A percentile compares a stretch with the other conserved stretches of the same genome.
Evolutionary conservation across 176 grass and related monocot genomes (phyloP).

Genomic region (Tuctoria greenei): DNA sequence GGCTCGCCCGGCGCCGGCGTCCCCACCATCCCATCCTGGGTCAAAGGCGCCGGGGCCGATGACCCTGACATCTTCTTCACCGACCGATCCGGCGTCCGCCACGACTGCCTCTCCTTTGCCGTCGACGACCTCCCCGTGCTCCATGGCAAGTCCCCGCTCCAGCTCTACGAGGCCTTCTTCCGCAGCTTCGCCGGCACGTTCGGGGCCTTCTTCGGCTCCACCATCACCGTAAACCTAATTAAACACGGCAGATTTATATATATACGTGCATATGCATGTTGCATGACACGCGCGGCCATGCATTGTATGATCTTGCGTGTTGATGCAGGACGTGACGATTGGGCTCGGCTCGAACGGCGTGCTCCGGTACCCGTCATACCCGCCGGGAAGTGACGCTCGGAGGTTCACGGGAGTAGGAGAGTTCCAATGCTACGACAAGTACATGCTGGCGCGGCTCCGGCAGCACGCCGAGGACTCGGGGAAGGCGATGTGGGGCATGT

Average conservation of each 20-base stretch:
- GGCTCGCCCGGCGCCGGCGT: constrained; percentile 30
- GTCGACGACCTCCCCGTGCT: constrained; percentile 73
- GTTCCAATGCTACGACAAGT: constrained; percentile 93
- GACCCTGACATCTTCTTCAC: constrained; percentile 81
- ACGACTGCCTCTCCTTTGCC: constrained; percentile 77
- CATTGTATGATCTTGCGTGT: neutral
- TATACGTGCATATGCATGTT: neutral
- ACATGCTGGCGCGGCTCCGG: constrained; percentile 61
- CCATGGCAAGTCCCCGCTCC: constrained; percentile 57
- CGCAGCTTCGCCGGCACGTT: constrained; percentile 60
- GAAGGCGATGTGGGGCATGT: constrained; percentile 60
- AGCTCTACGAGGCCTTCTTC: constrained; percentile 74
- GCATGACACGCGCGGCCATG: too few relatives aligned
- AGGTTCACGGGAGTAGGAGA: constrained; percentile 71
- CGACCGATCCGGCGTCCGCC: constrained; percentile 35
- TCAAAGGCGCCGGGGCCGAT: constrained; percentile 33
- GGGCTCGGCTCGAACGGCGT: constrained; percentile 78
- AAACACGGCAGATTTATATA: neutral
- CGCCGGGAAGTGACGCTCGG: constrained; percentile 30
- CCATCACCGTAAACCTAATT: constrained; percentile 57
- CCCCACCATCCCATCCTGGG: constrained; percentile 50
- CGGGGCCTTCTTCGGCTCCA: constrained; percentile 60
- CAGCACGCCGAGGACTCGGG: constrained; percentile 40
- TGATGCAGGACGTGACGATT: constrained; percentile 63
- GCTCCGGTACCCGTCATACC: constrained; percentile 86